Percentiles rank a stretch among this genome's conserved stretches.
phyloP scores from a whole-genome alignment of 2,329 filamentous ascomycete genomes.

The Fragosphaeria purpurea region DNA sequence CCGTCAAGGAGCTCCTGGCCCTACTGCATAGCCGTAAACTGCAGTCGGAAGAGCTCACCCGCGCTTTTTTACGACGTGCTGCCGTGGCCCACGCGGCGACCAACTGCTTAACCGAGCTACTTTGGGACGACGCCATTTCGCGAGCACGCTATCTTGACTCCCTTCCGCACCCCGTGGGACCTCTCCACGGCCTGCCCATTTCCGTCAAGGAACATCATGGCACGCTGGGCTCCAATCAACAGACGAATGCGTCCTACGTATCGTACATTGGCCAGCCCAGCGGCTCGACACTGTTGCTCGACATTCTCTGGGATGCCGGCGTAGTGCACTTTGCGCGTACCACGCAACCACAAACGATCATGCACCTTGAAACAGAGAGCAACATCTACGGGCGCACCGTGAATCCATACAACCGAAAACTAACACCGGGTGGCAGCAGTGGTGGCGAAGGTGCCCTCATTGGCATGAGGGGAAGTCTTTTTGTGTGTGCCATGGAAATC shows the following conservation, averaged over 20 bases:
- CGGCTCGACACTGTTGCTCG: background rate
- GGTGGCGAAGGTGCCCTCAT: conserved; percentile 27
- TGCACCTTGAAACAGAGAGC: conserved; percentile 21
- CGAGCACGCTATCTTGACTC: conserved; percentile 22
- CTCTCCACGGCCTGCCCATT: conserved; percentile 32
- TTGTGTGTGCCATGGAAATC: conserved; percentile 22
- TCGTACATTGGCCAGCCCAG: background rate
- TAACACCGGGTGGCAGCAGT: conserved; percentile 25
- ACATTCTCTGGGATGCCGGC: conserved; percentile 10
- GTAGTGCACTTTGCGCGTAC: conserved; percentile 17
- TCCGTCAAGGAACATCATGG: conserved; percentile 20
- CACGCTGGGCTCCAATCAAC: background rate
- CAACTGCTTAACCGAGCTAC: conserved; percentile 28
- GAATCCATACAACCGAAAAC: conserved; percentile 23
- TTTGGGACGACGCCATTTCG: conserved; percentile 21
- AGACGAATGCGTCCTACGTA: background rate
- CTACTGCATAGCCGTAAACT: conserved; percentile 1
- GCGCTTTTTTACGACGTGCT: conserved; percentile 7
- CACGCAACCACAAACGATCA: conserved; percentile 17
- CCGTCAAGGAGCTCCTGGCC: background rate
- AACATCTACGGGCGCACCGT: conserved; percentile 25
- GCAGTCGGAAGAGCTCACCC: background rate
- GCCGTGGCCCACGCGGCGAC: conserved; percentile 5
- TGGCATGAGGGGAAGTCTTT: conserved; percentile 21
- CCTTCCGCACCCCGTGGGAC: conserved; percentile 21